Evolutionary conservation across 768 basidiomycete species (phyloP).

Genomic region (Dioszegia crocea): DNA sequence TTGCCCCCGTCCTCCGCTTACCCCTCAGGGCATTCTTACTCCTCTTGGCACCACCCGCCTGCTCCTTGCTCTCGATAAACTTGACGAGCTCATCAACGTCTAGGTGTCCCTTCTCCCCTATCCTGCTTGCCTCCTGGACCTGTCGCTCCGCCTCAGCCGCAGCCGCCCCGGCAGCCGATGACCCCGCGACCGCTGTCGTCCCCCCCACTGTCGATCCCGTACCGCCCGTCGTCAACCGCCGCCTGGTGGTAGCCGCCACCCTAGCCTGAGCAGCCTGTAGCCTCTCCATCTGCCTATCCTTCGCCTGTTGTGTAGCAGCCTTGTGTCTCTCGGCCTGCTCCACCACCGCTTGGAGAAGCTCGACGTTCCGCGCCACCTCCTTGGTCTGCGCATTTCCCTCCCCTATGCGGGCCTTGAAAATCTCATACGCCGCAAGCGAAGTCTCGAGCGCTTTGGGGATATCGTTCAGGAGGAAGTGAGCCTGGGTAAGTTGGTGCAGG

Average conservation of each 20-base stretch:
- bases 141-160: neutral
- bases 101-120: slow-evolving; percentile 40
- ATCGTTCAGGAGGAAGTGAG: slow-evolving; percentile 49
- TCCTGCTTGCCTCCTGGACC: slow-evolving; percentile 14
- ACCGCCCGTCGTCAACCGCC: slow-evolving; percentile 10
- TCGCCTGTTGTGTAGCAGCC: slow-evolving; percentile 32
- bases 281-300: slow-evolving; percentile 37
- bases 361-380: slow-evolving; percentile 48
- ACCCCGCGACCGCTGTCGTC: neutral
- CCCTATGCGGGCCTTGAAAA: slow-evolving; percentile 48
- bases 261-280: slow-evolving; percentile 31
- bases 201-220: neutral
- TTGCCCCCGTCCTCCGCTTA: slow-evolving; percentile 37
- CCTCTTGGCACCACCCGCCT: slow-evolving; percentile 10
- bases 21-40: slow-evolving; percentile 46
- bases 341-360: slow-evolving; percentile 47
- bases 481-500: slow-evolving; percentile 50
- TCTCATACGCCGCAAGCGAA: slow-evolving; percentile 39
- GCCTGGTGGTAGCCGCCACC: slow-evolving; percentile 19
- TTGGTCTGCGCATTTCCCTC: slow-evolving; percentile 48
- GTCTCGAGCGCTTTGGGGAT: slow-evolving; percentile 43
- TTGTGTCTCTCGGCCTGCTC: slow-evolving; percentile 40
- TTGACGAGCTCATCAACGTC: slow-evolving; percentile 52
- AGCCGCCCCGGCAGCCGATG: slow-evolving; percentile 5
- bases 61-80: slow-evolving; percentile 48